These are phyloP conservation scores for Fusarium nematophilum DNA, from an alignment of 2,329 filamentous ascomycete species.

Conservation along the genomic window DNA sequence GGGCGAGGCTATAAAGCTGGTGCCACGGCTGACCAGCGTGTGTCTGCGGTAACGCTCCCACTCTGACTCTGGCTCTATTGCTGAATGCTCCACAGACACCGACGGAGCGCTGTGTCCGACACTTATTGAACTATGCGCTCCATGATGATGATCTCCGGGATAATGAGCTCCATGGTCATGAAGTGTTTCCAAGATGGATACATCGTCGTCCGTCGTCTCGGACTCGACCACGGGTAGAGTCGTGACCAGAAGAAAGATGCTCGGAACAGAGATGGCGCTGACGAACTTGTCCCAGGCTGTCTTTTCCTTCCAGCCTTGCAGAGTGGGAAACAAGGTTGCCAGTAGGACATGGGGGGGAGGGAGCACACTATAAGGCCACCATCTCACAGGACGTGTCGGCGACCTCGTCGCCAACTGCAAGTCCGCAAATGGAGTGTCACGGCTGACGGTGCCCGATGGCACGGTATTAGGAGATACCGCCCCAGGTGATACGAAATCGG, in stretches of 20 bases:
- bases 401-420: slow-evolving; percentile 53
- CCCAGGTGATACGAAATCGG: slow-evolving; percentile 64
- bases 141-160: slow-evolving; percentile 44
- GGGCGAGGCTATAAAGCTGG: slow-evolving; percentile 35
- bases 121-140: slow-evolving; percentile 28
- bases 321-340: slow-evolving; percentile 85
- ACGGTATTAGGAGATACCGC: slow-evolving; percentile 57
- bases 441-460: slow-evolving; percentile 52
- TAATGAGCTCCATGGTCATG: slow-evolving; percentile 45
- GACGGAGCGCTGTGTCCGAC: slow-evolving; percentile 49
- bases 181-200: slow-evolving; percentile 40
- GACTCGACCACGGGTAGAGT: slow-evolving; percentile 92
- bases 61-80: slow-evolving; percentile 60
- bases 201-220: slow-evolving; percentile 61
- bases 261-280: slow-evolving; percentile 86
- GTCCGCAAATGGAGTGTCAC: slow-evolving; percentile 60
- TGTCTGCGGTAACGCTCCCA: slow-evolving; percentile 69
- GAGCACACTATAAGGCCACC: slow-evolving; percentile 84
- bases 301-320: slow-evolving; percentile 85
- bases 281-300: slow-evolving; percentile 85
- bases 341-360: slow-evolving; percentile 78
- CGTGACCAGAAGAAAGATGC: slow-evolving; percentile 88
- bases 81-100: slow-evolving; percentile 49
- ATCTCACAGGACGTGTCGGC: slow-evolving; percentile 64
- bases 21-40: slow-evolving; percentile 48